Percentiles rank a stretch among this genome's conserved stretches.
phyloP scores from a whole-genome alignment of 192 early-diverging fungal species.

The Linnemannia schmuckeri region DNA sequence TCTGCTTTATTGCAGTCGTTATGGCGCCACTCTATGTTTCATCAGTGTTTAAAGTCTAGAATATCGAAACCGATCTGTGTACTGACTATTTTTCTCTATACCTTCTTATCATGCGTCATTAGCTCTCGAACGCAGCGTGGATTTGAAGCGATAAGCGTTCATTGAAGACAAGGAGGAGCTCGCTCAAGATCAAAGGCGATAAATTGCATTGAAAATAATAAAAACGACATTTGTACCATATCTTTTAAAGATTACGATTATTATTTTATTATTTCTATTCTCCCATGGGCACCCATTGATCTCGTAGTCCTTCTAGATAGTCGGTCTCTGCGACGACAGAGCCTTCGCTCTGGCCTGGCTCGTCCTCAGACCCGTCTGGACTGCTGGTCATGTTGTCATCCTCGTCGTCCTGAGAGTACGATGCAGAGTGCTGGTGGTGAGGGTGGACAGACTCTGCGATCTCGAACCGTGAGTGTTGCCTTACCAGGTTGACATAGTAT shows the following conservation, averaged over 20 bases:
- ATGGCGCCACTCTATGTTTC: not conserved
- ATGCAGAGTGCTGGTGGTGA: not conserved
- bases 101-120: not conserved
- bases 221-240: constrained; percentile 14
- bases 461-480: constrained; percentile 76
- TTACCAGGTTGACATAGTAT: constrained; percentile 93
- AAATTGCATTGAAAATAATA: constrained; percentile 9
- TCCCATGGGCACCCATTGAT: constrained; percentile 56
- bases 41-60: not conserved
- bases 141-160: constrained; percentile 41
- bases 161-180: not conserved
- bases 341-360: constrained; percentile 25
- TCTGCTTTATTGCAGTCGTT: not conserved
- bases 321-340: constrained; percentile 30
- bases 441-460: constrained; percentile 29
- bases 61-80: not conserved
- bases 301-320: constrained; percentile 43
- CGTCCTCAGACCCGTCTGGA: constrained; percentile 30
- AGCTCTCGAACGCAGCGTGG: constrained; percentile 51
- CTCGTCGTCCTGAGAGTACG: constrained; percentile 2
- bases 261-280: constrained; percentile 35
- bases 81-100: not conserved
- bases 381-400: constrained; percentile 21
- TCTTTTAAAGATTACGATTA: not conserved
- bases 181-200: not conserved